Base-by-base conservation (phyloP, 345 rosid species). In the Raphanus raphanistrum region DNA sequence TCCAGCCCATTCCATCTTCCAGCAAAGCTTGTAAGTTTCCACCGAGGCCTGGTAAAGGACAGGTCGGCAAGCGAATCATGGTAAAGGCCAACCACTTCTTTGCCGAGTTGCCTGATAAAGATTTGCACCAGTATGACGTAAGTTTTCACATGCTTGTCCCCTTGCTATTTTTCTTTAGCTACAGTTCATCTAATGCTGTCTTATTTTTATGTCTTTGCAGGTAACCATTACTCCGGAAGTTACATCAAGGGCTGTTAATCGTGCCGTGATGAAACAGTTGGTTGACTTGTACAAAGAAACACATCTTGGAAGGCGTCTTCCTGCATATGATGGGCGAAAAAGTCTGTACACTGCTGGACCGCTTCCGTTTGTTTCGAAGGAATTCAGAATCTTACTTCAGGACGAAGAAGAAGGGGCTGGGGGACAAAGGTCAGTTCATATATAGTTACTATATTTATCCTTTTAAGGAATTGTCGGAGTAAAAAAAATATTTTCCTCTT, bases 81-180 rank as follows among this genome's bases (percentile, higher is more conserved):
- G 94, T 94, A 6, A 94, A 94, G 85, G 98, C 98, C n/a, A 94
- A 94, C 72, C 98, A 94, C 82, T 94, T 94, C 78, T 92, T 90
- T 77, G 97, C 94, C 17, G 92, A 94, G 63, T 69, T 94, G 45
- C 96, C 96, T 3, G 93, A 94, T 78, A 94, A 90, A 74, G 98
- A 94, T 85, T 82, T 94, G 84, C 98, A 94, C 83, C 98, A 94
- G 66, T 94, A 94, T 80, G 97, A 94, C 65, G 98, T 94, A 79
- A 84, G 88, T 77, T 72, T 52, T 72, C 50, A 50, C 2, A 7
- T 66, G 31, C 45, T 26, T 70, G 8, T 43, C 63, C 15, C n/a
- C 35, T n/a, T 70, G 5, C 12, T 5, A n/a, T 54, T 29, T 8
- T 59, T 12, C n/a, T 63, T 9, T 33, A 33, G 28, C 32, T 10